phyloP scores from a whole-genome alignment of 805 yeast genomes.

The Suhomyces emberorum region DNA sequence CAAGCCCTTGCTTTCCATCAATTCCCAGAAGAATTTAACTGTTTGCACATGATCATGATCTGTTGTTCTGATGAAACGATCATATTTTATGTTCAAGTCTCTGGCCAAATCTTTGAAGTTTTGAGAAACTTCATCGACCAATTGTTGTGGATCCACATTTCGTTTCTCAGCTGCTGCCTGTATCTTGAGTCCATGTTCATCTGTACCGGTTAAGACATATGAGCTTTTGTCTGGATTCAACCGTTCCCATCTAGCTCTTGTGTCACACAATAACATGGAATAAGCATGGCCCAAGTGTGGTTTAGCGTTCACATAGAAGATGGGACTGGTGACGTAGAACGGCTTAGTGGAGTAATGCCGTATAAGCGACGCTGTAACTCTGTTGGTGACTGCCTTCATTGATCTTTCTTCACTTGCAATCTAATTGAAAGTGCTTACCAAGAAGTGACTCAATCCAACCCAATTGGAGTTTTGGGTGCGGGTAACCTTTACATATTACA shows the following conservation, averaged over 20 bases:
- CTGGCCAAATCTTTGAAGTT: constrained; percentile 65
- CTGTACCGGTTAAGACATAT: constrained; percentile 85
- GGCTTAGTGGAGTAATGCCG: constrained; percentile 16
- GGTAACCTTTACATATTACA: too few relatives aligned
- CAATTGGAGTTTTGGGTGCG: too few relatives aligned
- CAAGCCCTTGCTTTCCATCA: constrained; percentile 54
- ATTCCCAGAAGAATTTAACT: constrained; percentile 68
- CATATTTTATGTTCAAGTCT: constrained; percentile 54
- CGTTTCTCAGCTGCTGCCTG: constrained; percentile 72
- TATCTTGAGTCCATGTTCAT: constrained; percentile 94
- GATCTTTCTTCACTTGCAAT: too few relatives aligned
- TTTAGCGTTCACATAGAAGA: constrained; percentile 90
- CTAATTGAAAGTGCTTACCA: too few relatives aligned
- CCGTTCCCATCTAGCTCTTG: constrained; percentile 67
- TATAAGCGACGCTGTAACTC: too few relatives aligned
- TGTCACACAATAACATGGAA: constrained; percentile 82
- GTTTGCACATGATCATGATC: constrained; percentile 71
- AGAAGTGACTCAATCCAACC: too few relatives aligned
- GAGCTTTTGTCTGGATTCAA: constrained; percentile 34
- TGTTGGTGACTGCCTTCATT: too few relatives aligned
- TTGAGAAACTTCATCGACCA: constrained; percentile 67
- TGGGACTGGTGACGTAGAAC: constrained; percentile 78
- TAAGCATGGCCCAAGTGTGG: constrained; percentile 95
- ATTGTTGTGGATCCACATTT: constrained; percentile 50
- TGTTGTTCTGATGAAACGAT: constrained; percentile 87